phyloP scores from a whole-genome alignment of 2,329 filamentous ascomycete genomes.

The Hypomyces rosellus region DNA sequence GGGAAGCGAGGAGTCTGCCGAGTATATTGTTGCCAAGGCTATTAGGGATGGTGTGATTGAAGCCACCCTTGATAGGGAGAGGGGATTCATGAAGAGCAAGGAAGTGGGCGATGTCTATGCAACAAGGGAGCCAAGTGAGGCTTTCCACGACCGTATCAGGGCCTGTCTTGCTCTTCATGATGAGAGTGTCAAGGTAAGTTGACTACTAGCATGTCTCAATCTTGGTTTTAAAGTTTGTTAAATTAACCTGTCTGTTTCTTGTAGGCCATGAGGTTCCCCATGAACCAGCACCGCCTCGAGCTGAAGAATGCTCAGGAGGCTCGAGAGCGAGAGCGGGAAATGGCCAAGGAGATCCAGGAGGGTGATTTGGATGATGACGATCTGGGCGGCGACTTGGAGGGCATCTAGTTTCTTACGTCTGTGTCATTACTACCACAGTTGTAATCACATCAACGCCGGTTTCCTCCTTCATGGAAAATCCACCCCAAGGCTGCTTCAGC shows the following conservation, averaged over 20 bases:
- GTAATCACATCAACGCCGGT: slow-evolving; percentile 5
- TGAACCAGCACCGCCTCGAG: slow-evolving; percentile 97
- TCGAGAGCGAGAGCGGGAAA: slow-evolving; percentile 89
- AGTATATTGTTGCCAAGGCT: slow-evolving; percentile 98
- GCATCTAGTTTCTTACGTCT: slow-evolving; percentile 57
- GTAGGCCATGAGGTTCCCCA: slow-evolving; percentile 95
- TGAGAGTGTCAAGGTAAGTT: slow-evolving; percentile 87
- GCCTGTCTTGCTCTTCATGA: slow-evolving; percentile 90
- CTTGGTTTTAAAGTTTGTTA: not conserved
- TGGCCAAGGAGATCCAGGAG: slow-evolving; percentile 98
- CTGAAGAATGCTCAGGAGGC: slow-evolving; percentile 98
- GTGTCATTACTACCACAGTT: slow-evolving; percentile 13
- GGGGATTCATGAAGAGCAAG: slow-evolving; percentile 98
- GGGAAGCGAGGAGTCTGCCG: slow-evolving; percentile 92
- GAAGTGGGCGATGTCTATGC: slow-evolving; percentile 94
- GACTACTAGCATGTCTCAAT: not conserved
- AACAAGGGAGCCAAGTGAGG: slow-evolving; percentile 90
- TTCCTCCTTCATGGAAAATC: not conserved
- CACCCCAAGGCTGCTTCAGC: not conserved
- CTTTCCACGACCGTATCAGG: slow-evolving; percentile 92
- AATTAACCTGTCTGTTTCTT: not conserved
- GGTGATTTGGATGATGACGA: slow-evolving; percentile 96
- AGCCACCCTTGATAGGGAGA: slow-evolving; percentile 87
- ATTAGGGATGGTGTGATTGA: slow-evolving; percentile 97
- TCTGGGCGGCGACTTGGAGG: slow-evolving; percentile 91